A percentile compares a stretch with the other conserved stretches of the same genome.
These are phyloP conservation scores for Vigna radiata DNA, from an alignment of 306 rosid genomes.

Conservation along the genomic window DNA sequence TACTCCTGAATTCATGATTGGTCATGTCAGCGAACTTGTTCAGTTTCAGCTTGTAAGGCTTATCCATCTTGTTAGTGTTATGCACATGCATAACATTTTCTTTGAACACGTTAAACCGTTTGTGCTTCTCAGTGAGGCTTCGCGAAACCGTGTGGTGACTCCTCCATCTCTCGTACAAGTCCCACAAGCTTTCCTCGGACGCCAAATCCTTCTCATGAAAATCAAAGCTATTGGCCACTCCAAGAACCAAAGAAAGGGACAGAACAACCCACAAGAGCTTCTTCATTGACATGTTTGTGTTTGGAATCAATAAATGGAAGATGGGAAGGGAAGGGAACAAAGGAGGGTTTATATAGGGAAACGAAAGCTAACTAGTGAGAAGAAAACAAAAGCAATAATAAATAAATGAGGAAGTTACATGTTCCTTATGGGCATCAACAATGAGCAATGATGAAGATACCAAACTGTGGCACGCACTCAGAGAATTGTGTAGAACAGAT, in stretches of 20 bases:
- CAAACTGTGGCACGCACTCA: constrained; percentile 16
- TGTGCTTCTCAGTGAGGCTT: constrained; percentile 52
- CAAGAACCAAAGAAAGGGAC: constrained; percentile 48
- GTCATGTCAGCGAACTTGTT: constrained; percentile 70
- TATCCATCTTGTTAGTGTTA: constrained; percentile 59
- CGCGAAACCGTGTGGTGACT: constrained; percentile 62
- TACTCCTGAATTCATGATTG: constrained; percentile 55
- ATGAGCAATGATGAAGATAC: constrained; percentile 41
- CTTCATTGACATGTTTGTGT: constrained; percentile 42
- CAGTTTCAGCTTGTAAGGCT: constrained; percentile 64
- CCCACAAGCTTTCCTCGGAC: constrained; percentile 58
- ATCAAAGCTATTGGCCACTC: constrained; percentile 47
- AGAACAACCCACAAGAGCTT: constrained; percentile 46
- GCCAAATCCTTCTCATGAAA: constrained; percentile 53
- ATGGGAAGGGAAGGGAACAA: constrained; percentile 38
- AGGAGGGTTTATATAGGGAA: constrained; percentile 55
- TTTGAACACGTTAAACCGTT: constrained; percentile 66
- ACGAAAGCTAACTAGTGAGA: not conserved
- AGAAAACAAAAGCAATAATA: constrained; percentile 30
- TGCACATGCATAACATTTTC: constrained; percentile 63
- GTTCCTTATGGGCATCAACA: constrained; percentile 63
- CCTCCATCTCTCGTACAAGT: constrained; percentile 66
- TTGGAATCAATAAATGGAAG: constrained; percentile 40
- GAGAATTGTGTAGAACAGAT: constrained; percentile 26
- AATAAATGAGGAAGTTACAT: constrained; percentile 41